Conservation (phyloP, 192 early-diverging fungal genomes). For the Dispira simplex region DNA sequence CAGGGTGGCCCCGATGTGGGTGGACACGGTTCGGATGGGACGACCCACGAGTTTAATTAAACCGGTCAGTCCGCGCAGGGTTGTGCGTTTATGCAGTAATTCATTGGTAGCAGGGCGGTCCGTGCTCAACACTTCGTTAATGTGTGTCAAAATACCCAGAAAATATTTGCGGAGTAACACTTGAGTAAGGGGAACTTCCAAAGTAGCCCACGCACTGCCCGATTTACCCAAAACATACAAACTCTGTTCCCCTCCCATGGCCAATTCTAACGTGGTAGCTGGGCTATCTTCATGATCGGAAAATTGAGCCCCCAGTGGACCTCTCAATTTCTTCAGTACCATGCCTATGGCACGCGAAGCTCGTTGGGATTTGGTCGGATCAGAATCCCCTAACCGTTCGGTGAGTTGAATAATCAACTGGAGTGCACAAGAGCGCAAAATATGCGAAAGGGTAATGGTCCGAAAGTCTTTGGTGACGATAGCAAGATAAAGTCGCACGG, state of each 20-base stretch:
- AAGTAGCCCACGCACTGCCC: background rate
- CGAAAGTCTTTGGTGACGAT: background rate
- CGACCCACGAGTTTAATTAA: conserved; percentile 5
- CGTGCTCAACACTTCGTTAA: background rate
- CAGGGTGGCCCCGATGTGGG: conserved; percentile 5
- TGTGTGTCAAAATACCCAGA: conserved; percentile 4
- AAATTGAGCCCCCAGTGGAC: background rate
- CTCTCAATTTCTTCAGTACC: background rate
- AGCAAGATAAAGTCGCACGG: conserved; percentile 1
- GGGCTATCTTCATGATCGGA: background rate
- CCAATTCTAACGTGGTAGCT: background rate
- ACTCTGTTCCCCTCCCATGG: background rate
- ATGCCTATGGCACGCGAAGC: conserved; percentile 5
- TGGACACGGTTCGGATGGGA: background rate
- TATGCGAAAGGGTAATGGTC: background rate
- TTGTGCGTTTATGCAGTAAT: background rate
- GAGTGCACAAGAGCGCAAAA: conserved; percentile 5
- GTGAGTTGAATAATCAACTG: conserved; percentile 4
- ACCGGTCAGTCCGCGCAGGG: conserved; percentile 2
- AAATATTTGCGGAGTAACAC: conserved; percentile 7
- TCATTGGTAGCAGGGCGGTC: background rate
- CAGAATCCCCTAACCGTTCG: background rate
- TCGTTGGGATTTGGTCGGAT: background rate
- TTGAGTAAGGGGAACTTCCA: background rate
- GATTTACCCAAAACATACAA: background rate